These are phyloP conservation scores for Trichoderma sp. DNA, from an alignment of 2,329 filamentous ascomycete species.

Conservation along the genomic window DNA sequence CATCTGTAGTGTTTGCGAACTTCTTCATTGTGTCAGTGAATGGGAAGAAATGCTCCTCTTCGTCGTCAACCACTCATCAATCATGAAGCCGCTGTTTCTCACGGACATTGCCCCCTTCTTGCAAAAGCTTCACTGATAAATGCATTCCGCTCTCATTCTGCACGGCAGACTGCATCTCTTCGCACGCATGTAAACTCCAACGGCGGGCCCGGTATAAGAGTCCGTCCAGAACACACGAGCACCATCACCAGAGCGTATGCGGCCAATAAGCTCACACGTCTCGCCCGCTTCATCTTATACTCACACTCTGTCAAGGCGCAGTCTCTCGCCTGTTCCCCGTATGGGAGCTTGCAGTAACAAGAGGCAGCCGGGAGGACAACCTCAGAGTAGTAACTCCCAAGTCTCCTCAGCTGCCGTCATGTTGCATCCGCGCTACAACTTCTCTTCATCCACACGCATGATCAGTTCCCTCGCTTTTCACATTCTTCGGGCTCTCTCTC, in stretches of 20 bases:
- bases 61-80: not conserved
- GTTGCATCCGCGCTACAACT: slow-evolving; percentile 6
- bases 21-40: not conserved
- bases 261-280: too few relatives aligned
- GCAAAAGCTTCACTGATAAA: not conserved
- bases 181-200: not conserved
- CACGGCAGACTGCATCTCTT: not conserved
- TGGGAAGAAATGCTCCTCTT: not conserved
- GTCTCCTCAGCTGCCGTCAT: not conserved
- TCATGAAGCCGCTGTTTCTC: too few relatives aligned
- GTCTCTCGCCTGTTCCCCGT: too few relatives aligned
- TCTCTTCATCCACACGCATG: too few relatives aligned
- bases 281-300: not conserved
- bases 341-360: not conserved
- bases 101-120: too few relatives aligned
- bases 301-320: not conserved
- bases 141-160: not conserved
- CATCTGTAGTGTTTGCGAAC: not conserved
- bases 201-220: not conserved
- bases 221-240: not conserved
- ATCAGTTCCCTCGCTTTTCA: not conserved
- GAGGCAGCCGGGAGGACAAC: not conserved
- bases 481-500: not conserved
- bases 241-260: too few relatives aligned
- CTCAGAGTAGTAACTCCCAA: not conserved